Evolutionary conservation across 192 early-diverging fungal species (phyloP), one percentile per base, ranked within the genome.

Genomic region (Podila epicladia): DNA sequence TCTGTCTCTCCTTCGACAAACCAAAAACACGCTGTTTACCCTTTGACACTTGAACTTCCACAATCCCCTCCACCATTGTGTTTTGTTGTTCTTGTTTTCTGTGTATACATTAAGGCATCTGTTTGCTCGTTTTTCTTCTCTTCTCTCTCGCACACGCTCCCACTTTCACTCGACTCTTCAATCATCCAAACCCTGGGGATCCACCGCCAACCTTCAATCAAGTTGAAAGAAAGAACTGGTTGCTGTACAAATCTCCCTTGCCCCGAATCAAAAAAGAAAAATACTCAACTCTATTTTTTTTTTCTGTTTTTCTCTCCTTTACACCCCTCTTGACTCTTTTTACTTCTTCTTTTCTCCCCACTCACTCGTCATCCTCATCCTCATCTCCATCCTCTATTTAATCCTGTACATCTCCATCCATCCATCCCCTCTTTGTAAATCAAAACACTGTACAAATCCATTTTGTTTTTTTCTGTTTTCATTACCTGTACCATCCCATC

Each of bases 41-140:
- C 3, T 20, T 51, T 28, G 22, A 53, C 28, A 35, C 31, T 35
- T 63, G 62, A 63, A 35, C 32, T n/a, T 38, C 13, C 62, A 20
- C 37, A 31, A n/a, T 37, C 24, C 67, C 32, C 32, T 63, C 59
- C 59, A 50, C 50, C 24, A 64, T 59, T 35, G 13, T 63, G 45
- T 62, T 62, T 62, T 58, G 32, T 64, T 58, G 57, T 45, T 69
- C 64, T 63, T 24, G 33, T 26, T 64, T 58, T 71, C 22, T 60
- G 20, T 37, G 24, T 55, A 33, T 67, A 55, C 65, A 26, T 51
- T 68, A 58, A 50, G 38, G 28, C 28, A 24, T 71, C 26, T 60
- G 51, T 71, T 45, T 15, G 62, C 38, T 2, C 31, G n/a, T 17
- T 32, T 12, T 62, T 51, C 35, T 17, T 35, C n/a, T 35, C 15